Base-by-base conservation (phyloP, 306 rosid species). In the Begonia loranthoides region DNA sequence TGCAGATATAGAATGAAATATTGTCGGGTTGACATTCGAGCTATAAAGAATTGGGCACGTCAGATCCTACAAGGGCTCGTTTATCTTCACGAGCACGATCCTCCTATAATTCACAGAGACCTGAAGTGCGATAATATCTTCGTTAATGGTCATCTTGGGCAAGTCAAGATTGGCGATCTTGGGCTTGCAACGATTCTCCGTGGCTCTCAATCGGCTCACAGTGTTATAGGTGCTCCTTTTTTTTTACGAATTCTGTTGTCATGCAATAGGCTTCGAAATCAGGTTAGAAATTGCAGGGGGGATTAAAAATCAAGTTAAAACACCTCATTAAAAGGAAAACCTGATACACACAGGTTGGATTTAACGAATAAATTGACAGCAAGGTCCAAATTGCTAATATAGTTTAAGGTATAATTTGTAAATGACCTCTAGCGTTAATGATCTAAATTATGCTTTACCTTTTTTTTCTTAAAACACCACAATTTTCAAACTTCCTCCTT, bases 131-230 rank as follows among this genome's bases (percentile, higher is more conserved):
- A 87, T 61, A 83, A 87, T 59, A 73, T 87, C 51, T 87, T 87
- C 71, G 81, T 83, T 38, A 83, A 87, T 71, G 96, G 96, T 51
- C 96, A 87, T 75, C 96, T 78, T 61, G 96, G 94, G 50, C 96
- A 78, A 69, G 87, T 87, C 54, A 87, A 87, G 74, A 80, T 87
- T 55, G 94, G 94, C 49, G 96, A 87, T 75, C 73, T 87, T 14
- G 94, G 94, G 51, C 79, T 87, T 49, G 96, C 94, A 15, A 78
- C 92, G 17, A 74, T 87, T 55, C 87, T 87, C 49, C 87, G 56
- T 50, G 83, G 78, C 47, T 83, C 92, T 39, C 84, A 63, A 47
- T 57, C 71, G 41, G 96, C 92, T 33, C 96, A 83, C 61, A 87
- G 96, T 66, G 94, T 87, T 52, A 83, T 87, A 70, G 96, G 96